These are phyloP conservation scores for Lecanoromycetidae sp. DNA, from an alignment of 2,329 filamentous ascomycete species.

Conservation along the genomic window DNA sequence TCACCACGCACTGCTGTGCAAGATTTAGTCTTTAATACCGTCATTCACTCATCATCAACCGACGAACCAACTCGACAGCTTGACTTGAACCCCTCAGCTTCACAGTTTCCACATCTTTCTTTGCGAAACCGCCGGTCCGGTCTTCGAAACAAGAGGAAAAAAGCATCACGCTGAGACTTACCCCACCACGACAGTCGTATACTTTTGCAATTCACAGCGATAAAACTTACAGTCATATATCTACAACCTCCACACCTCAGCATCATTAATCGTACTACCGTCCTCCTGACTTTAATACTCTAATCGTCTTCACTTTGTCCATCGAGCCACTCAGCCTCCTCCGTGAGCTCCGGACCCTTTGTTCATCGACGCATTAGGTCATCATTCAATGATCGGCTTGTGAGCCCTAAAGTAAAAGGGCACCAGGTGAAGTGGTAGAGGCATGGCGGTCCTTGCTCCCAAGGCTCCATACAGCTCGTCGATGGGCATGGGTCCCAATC, in stretches of 20 bases:
- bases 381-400: slow-evolving; percentile 1
- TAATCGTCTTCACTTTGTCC: slow-evolving; percentile 7
- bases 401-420: background rate
- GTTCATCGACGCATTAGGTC: background rate
- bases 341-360: slow-evolving; percentile 4
- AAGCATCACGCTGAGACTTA: too few species aligned
- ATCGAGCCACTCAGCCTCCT: background rate
- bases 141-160: slow-evolving; percentile 10
- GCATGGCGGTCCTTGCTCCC: slow-evolving; percentile 67
- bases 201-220: too few species aligned
- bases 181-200: too few species aligned
- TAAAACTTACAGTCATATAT: background rate
- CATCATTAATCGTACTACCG: background rate
- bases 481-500: slow-evolving; percentile 15
- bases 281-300: background rate
- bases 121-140: slow-evolving; percentile 2
- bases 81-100: too few species aligned
- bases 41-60: background rate
- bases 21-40: background rate
- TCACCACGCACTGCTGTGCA: background rate
- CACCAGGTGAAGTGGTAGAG: background rate
- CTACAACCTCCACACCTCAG: slow-evolving; percentile 1
- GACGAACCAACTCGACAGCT: too few species aligned
- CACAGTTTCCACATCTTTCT: too few species aligned
- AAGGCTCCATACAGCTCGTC: slow-evolving; percentile 34